Evolutionary conservation across 2,329 filamentous ascomycete species (phyloP).

Genomic region (Fusarium papillatum): DNA sequence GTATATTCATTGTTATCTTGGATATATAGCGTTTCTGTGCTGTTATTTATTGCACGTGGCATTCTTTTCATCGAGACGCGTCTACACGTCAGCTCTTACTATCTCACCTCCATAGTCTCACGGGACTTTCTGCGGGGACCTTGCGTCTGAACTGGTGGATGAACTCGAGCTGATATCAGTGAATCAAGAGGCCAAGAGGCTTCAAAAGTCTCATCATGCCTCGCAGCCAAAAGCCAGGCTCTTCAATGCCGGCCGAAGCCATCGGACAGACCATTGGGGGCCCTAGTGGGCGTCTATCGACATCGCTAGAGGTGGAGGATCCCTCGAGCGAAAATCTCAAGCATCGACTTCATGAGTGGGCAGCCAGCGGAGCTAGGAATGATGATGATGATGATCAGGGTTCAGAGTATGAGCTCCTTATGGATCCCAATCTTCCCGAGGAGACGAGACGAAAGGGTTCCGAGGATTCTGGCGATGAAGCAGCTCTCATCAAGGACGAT

Average conservation of each 20-base stretch:
- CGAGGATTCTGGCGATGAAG: slow-evolving; percentile 39
- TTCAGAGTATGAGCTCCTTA: slow-evolving; percentile 68
- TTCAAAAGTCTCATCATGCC: slow-evolving; percentile 12
- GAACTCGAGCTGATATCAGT: slow-evolving; percentile 2
- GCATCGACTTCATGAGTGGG: slow-evolving; percentile 56
- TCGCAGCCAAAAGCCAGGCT: slow-evolving; percentile 11
- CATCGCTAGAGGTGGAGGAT: slow-evolving; percentile 43
- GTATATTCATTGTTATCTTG: not conserved
- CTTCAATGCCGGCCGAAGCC: slow-evolving; percentile 30
- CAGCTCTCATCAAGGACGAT: slow-evolving; percentile 40
- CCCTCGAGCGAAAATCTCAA: slow-evolving; percentile 41
- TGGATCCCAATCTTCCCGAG: slow-evolving; percentile 65
- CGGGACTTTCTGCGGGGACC: not conserved
- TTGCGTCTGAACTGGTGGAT: not conserved
- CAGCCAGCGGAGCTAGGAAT: slow-evolving; percentile 53
- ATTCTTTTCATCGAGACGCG: not conserved
- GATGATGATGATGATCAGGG: slow-evolving; percentile 60
- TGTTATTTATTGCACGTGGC: not conserved
- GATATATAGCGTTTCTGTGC: not conserved
- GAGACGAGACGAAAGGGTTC: slow-evolving; percentile 48
- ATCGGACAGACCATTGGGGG: slow-evolving; percentile 41
- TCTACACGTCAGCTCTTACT: not conserved
- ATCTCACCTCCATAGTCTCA: not conserved
- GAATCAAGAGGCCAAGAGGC: not conserved
- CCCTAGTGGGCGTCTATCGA: slow-evolving; percentile 44